Evolutionary conservation across 2,329 filamentous ascomycete species (phyloP), one percentile per base, ranked within the genome.

Genomic region (Aureobasidium sp.): DNA sequence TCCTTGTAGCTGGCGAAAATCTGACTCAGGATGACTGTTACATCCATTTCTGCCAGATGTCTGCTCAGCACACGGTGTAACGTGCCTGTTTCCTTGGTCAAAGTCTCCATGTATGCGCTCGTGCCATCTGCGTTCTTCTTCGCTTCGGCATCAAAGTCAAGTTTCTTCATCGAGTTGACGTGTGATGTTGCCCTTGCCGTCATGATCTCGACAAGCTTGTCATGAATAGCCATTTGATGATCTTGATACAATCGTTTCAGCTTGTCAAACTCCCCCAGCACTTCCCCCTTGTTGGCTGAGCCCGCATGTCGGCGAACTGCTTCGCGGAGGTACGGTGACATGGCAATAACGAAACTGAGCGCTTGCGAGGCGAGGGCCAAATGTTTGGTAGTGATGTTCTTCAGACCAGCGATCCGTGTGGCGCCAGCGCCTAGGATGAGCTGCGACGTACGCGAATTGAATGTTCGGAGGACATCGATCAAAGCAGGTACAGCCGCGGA

Each of bases 341-440:
- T 79, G 0, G 90, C 86, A 27, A 92, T 89, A 49, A 96, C 86
- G 72, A 99, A 97, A 48, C 88, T 88, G 22, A 97, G 77, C 0
- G 92, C 89, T 73, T 97, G 93, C 0, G 89, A 92, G 2, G 94
- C 92, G 20, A 97, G 84, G 0, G 94, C 92, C 1, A 99, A 83
- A 75, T 99, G 93, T 69, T 94, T 94, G 0, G 94, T 96, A 0
- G 90, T 96, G 72, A 99, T 99, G 70, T 97, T 97, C 73, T 91
- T 96, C 22, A 99, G 79, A 0, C 93, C 93, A 1, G 92, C 94
- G 27, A 89, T 91, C 39, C 86, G 82, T 5, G 90, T 97, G 4
- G 94, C 94, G 5, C 94, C 94, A 1, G 94, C 94, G 1, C 94
- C 94, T 7, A 99, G 85, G 66, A 99, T 97, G 63, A 99, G 83